Evolutionary conservation across 2,329 filamentous ascomycete species (phyloP), one percentile per base, ranked within the genome.

Genomic region (Nemania bipapillata): DNA sequence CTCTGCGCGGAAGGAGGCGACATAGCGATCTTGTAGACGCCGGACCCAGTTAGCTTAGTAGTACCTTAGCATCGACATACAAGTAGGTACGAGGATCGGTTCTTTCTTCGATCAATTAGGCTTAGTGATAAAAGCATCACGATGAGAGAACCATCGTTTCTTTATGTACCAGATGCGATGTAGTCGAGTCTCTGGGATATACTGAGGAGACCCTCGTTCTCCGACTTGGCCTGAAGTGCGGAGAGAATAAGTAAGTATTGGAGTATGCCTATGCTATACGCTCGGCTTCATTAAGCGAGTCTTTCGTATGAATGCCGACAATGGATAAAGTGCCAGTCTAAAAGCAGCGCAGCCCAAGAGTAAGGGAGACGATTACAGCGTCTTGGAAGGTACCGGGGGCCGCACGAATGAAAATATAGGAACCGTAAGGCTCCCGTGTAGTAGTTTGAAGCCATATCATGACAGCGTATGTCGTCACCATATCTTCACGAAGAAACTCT

Each of bases 11-110:
- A n/a, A n/a, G n/a, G n/a, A n/a, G n/a, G n/a, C 66, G 6, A 75
- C 54, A 22, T 64, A 56, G 20, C 70, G 69, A 54, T 74, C 74
- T 37, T 75, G 73, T 9, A 75, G 66, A 42, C 71, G 73, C 74
- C 74, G 74, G 1, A 73, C 72, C 22, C 74, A 59, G 11, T 9
- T 42, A 22, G 24, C 63, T 72, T 7, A 73, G 53, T 6, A 72
- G 71, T 35, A 74, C 71, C 8, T 8, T 20, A 15, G 30, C 56
- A 22, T 57, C 22, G n/a, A 40, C 28, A 35, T 50, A 37, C n/a
- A n/a, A n/a, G n/a, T n/a, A n/a, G 42, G 28, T 15, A 49, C 26
- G 22, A 3, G 50, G 40, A 22, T 42, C 20, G 3, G 37, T 24
- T 3, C 9, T 9, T 22, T 63, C 53, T 32, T 32, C n/a, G n/a